Evolutionary conservation across 2,329 filamentous ascomycete species (phyloP), one percentile per base, ranked within the genome.

Genomic region (Pseudocercospora cruenta): DNA sequence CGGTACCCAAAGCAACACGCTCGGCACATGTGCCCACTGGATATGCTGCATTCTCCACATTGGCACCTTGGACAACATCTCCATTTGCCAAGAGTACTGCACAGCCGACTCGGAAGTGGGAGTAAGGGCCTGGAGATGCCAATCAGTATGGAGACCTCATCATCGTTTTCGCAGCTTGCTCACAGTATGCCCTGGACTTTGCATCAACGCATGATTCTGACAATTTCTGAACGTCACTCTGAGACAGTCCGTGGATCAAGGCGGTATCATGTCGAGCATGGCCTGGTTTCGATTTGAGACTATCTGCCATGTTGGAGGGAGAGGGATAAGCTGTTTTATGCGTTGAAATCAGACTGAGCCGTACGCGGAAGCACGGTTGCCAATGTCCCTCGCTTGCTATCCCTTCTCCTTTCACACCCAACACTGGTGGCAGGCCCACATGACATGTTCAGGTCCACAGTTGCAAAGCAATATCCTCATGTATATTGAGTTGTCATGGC

Each of bases 11-110:
- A 1, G 92, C 93, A n/a, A 94, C 92, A 65, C 94, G 85, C 85
- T 99, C 95, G 14, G 95, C 95, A 79, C 95, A 98, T 2, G 92
- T 96, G n/a, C 93, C 93, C 5, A 97, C 94, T 0, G 95, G 94
- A 77, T 96, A 98, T 28, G 91, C 84, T 1, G 93, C 94, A 77
- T 98, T 97, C 82, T 99, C 95, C 68, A 98, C 88, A 77, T 97
- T 97, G 69, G 92, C 93, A 62, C 95, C 95, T 54, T 72, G 69
- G 3, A 86, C 82, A 64, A 93, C 84, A 71, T 84, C 65, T 26
- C 77, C 77, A 49, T 71, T 72, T 21, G 70, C 72, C 33, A 87
- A 85, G 68, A 98, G 88, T 67, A 98, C 80, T 36, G 91, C 89
- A 58, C 91, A 90, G 69, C 95, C 95, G 68, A 99, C 95, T 69